These are phyloP conservation scores for Colletotrichum sojae DNA, from an alignment of 2,329 filamentous ascomycete species.

Conservation along the genomic window DNA sequence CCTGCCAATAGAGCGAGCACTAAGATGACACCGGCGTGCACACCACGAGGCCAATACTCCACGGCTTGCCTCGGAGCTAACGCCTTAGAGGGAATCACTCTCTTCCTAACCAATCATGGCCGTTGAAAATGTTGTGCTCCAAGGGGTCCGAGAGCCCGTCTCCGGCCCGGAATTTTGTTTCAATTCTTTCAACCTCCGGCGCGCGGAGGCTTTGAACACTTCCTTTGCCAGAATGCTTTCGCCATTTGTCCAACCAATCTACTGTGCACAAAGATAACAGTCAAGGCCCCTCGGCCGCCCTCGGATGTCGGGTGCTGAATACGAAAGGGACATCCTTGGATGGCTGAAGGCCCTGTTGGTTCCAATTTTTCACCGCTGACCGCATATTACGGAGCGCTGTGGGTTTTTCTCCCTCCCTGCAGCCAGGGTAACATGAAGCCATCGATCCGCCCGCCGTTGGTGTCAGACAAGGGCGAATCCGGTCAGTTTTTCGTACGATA, in stretches of 20 bases:
- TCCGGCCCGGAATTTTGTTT: conserved; percentile 19
- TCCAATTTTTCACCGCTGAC: conserved; percentile 5
- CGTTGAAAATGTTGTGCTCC: conserved; percentile 3
- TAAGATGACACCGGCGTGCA: background rate
- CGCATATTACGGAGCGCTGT: conserved; percentile 14
- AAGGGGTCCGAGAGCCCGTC: conserved; percentile 17
- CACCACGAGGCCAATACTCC: background rate
- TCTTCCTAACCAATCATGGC: background rate
- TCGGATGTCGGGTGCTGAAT: background rate
- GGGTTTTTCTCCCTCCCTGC: background rate
- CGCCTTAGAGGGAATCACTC: background rate
- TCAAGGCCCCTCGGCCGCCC: too few relatives aligned
- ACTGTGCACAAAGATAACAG: too few relatives aligned
- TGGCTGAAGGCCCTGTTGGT: background rate
- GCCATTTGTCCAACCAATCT: too few relatives aligned
- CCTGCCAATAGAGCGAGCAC: background rate
- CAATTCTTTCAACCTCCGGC: background rate
- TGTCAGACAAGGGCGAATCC: background rate
- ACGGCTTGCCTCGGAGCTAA: background rate
- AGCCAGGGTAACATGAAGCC: conserved; percentile 10
- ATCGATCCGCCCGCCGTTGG: background rate
- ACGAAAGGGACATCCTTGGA: background rate
- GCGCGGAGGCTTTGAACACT: background rate
- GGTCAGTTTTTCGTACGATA: background rate
- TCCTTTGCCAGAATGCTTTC: too few relatives aligned